Percentiles rank a stretch among this genome's conserved stretches.
These are phyloP conservation scores for Suillus placidus DNA, from an alignment of 768 basidiomycete genomes.

Conservation along the genomic window DNA sequence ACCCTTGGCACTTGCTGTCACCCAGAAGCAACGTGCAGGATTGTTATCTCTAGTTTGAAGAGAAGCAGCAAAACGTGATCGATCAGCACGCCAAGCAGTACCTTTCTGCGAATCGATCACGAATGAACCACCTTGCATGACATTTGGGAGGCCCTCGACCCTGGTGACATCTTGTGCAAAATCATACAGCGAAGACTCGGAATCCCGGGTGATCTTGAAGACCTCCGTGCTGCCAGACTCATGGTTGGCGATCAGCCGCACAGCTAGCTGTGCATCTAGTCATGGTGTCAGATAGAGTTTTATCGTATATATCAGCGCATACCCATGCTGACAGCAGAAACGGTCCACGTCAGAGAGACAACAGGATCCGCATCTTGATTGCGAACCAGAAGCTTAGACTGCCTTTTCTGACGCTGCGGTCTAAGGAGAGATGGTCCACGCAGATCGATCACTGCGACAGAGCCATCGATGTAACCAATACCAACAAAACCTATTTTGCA, in stretches of 20 bases:
- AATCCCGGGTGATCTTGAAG: conserved; percentile 50
- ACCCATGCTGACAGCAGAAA: conserved; percentile 43
- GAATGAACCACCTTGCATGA: conserved; percentile 51
- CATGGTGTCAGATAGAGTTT: conserved; percentile 2
- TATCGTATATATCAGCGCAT: conserved; percentile 46
- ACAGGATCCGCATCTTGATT: conserved; percentile 48
- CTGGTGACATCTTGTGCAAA: conserved; percentile 36
- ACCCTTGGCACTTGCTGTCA: conserved; percentile 60
- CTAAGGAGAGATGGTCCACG: conserved; percentile 70
- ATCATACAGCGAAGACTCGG: conserved; percentile 40
- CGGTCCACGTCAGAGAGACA: conserved; percentile 65
- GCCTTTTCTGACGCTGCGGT: conserved; percentile 43
- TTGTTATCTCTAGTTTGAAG: conserved; percentile 26
- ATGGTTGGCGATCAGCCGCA: conserved; percentile 66
- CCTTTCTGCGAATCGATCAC: conserved; percentile 62
- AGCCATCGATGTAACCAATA: conserved; percentile 61
- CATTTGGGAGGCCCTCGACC: conserved; percentile 44
- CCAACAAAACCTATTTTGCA: conserved; percentile 71
- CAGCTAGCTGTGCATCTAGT: conserved; percentile 46
- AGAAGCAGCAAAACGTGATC: conserved; percentile 44
- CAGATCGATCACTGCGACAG: conserved; percentile 70
- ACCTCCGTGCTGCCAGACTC: conserved; percentile 61
- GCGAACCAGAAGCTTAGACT: conserved; percentile 36
- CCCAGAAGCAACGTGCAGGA: conserved; percentile 40
- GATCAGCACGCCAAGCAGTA: conserved; percentile 43